Evolutionary conservation across 2,329 filamentous ascomycete genomes (phyloP), one percentile per base, ranked within the genome.

Genomic region (Penicillium sp.): DNA sequence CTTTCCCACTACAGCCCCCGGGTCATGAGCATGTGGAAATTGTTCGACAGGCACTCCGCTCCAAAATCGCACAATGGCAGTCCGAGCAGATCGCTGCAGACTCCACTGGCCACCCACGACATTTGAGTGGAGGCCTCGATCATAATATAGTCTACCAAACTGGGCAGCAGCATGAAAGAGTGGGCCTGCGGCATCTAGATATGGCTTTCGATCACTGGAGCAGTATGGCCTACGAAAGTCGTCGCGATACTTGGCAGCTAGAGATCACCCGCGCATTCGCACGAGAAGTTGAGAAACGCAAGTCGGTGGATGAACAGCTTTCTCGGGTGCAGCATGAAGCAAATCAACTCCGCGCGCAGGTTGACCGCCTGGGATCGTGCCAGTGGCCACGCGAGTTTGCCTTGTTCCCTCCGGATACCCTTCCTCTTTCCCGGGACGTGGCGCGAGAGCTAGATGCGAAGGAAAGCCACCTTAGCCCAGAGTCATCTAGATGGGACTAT

Each of bases 1-100:
- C 90, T 0, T 96, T 93, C 85, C 91, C 91, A 0, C 83, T 96
- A 26, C 78, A 84, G 18, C 86, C 89, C 1, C 92, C 92, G 0
- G 86, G 84, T 1, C 79, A 85, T 55, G 84, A 86, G 58, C 90
- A 96, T 69, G 85, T 85, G 44, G 85, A 89, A 13, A 87, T 90
- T 1, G 77, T 97, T 13, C 80, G 84, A 34, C 74, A 80, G 46
- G 86, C 83, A 49, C 88, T 94, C 49, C 77, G 80, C 12, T 82
- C 87, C 26, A 82, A 88, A 51, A 89, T 93, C 55, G 77, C 79
- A 33, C 79, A 80, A 55, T 90, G 86, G 84, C 86, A 82, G 56
- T 69, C 82, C 4, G 71, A 76, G 45, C 70, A 74, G 34, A 59
- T 75, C 12, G 59, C 66, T 1, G 56, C 55, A 8, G 62, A 68